A percentile compares a stretch with the other conserved stretches of the same genome.
These are phyloP conservation scores for Xylaria grammica DNA, from an alignment of 495 filamentous ascomycete species.

Conservation along the genomic window DNA sequence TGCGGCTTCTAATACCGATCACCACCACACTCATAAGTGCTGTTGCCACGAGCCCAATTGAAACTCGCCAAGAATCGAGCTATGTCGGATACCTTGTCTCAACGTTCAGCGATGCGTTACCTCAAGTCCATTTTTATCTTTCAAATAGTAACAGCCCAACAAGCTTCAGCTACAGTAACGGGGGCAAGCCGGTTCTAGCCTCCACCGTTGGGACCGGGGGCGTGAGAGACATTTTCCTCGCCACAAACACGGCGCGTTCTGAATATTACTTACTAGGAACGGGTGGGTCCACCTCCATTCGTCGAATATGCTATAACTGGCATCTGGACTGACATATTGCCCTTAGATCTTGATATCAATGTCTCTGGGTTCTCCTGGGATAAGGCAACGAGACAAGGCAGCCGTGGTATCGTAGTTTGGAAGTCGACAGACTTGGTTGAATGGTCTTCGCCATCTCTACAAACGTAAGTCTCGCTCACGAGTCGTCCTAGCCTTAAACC, in stretches of 20 bases:
- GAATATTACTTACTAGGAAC: conserved; percentile 31
- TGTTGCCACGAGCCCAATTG: conserved; percentile 16
- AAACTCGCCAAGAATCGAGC: conserved; percentile 21
- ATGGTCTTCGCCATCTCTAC: conserved; percentile 31
- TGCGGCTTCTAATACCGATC: background rate
- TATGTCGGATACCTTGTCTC: conserved; percentile 44
- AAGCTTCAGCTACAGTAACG: conserved; percentile 40
- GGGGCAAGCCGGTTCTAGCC: conserved; percentile 39
- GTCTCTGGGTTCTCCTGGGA: conserved; percentile 41
- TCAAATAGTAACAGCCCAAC: conserved; percentile 40
- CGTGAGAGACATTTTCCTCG: conserved; percentile 42
- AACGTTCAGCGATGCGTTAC: conserved; percentile 43
- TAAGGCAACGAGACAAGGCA: conserved; percentile 39
- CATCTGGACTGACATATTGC: background rate
- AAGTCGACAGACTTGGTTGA: conserved; percentile 41
- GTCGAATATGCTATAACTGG: background rate
- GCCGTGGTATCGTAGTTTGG: conserved; percentile 44
- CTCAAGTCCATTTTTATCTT: conserved; percentile 45
- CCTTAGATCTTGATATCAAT: conserved; percentile 28
- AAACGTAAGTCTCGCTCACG: conserved; percentile 17
- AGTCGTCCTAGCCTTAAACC: background rate
- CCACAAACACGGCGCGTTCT: conserved; percentile 35
- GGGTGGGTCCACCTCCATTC: conserved; percentile 13
- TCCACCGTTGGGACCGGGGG: conserved; percentile 42
- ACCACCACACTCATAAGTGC: background rate